These are phyloP conservation scores for Phytophthora fragariae DNA, from an alignment of 352 stramenopile species.

Conservation along the genomic window DNA sequence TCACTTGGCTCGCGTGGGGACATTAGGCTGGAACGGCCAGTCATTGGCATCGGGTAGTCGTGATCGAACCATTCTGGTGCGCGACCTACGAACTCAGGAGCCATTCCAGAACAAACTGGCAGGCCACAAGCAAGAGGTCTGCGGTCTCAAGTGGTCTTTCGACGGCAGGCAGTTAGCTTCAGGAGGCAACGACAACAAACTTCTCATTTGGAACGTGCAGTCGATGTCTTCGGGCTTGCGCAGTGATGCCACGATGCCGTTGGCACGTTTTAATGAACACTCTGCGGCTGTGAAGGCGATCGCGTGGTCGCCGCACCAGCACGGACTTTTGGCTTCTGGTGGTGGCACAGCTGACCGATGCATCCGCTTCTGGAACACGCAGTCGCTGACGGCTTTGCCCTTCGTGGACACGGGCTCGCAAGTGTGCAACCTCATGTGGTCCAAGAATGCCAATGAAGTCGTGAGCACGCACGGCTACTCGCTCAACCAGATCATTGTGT, in stretches of 20 bases:
- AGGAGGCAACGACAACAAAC: slow-evolving; percentile 98
- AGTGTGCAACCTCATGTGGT: slow-evolving; percentile 98
- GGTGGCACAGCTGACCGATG: slow-evolving; percentile 96
- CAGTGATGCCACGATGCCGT: slow-evolving; percentile 56
- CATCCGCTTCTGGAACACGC: slow-evolving; percentile 98
- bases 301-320: slow-evolving; percentile 97
- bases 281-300: slow-evolving; percentile 98
- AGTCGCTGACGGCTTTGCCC: slow-evolving; percentile 89
- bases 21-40: slow-evolving; percentile 91
- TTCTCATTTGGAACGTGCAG: slow-evolving; percentile 96
- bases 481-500: slow-evolving; percentile 98
- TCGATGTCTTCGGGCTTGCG: slow-evolving; percentile 43
- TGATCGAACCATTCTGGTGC: slow-evolving; percentile 94
- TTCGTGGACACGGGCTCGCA: slow-evolving; percentile 96
- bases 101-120: slow-evolving; percentile 63
- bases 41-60: slow-evolving; percentile 94
- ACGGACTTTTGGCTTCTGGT: slow-evolving; percentile 95
- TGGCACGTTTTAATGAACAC: slow-evolving; percentile 95
- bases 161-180: slow-evolving; percentile 92
- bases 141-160: slow-evolving; percentile 97
- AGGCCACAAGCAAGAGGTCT: slow-evolving; percentile 92
- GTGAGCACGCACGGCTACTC: slow-evolving; percentile 99
- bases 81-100: slow-evolving; percentile 87
- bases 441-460: slow-evolving; percentile 97
- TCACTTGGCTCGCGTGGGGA: slow-evolving; percentile 93